Conservation (phyloP, 2,329 filamentous ascomycete genomes). For the Colletotrichum falcatum region DNA sequence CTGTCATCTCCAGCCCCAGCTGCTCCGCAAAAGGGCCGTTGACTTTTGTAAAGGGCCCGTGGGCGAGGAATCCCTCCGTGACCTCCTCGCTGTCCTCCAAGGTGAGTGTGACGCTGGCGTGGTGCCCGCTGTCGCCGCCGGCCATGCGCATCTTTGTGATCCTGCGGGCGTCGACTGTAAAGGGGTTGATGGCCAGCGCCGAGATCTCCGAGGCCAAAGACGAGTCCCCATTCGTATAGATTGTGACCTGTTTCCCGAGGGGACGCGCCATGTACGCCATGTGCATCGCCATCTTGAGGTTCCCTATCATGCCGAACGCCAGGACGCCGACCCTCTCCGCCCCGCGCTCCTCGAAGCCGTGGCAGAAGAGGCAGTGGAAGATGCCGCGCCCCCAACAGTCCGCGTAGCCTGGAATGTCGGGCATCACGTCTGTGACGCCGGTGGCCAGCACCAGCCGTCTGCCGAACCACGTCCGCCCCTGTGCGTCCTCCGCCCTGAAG, state of each 20-base stretch:
- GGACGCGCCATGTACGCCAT: conserved; percentile 58
- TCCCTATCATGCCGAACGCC: conserved; percentile 52
- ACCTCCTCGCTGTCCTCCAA: conserved; percentile 55
- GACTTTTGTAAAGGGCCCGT: conserved; percentile 53
- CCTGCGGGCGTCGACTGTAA: conserved; percentile 52
- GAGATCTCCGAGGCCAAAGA: conserved; percentile 48
- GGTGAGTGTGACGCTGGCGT: conserved; percentile 49
- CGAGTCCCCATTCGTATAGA: conserved; percentile 63
- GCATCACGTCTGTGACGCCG: conserved; percentile 64
- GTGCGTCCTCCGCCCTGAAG: conserved; percentile 55
- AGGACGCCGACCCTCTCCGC: conserved; percentile 59
- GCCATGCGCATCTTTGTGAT: conserved; percentile 48
- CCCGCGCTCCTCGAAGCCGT: conserved; percentile 69
- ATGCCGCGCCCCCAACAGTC: conserved; percentile 67
- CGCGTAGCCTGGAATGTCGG: conserved; percentile 64
- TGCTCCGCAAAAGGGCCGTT: conserved; percentile 57
- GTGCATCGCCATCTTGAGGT: conserved; percentile 51
- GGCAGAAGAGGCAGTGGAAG: conserved; percentile 71
- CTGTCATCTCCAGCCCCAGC: conserved; percentile 56
- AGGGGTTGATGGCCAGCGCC: conserved; percentile 49
- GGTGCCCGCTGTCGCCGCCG: conserved; percentile 12
- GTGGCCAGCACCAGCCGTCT: conserved; percentile 67
- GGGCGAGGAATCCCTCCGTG: conserved; percentile 56
- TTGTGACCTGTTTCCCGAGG: conserved; percentile 57
- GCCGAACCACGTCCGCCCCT: conserved; percentile 58